phyloP scores from a whole-genome alignment of 306 rosid genomes.

The Pyrus betulifolia region DNA sequence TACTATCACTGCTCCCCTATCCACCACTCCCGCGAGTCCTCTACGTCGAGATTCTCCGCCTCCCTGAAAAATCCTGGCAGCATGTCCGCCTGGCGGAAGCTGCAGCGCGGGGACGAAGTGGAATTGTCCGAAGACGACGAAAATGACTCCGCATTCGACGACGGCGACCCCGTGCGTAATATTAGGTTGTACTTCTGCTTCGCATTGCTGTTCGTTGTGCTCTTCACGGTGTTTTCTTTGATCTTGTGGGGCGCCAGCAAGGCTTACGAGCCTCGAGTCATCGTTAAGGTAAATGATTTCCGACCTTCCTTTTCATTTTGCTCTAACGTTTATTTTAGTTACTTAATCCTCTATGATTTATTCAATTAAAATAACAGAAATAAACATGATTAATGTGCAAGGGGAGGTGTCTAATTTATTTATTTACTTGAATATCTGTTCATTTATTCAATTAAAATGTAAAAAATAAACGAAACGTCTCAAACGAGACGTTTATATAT shows the following conservation, averaged over 20 bases:
- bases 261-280: slow-evolving; percentile 46
- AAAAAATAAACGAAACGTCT: too few relatives aligned
- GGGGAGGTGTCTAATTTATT: too few relatives aligned
- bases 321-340: not conserved
- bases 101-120: slow-evolving; percentile 18
- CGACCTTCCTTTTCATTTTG: not conserved
- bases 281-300: slow-evolving; percentile 42
- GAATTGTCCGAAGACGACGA: slow-evolving; percentile 15
- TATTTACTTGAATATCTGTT: not conserved
- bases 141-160: not conserved
- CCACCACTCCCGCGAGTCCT: slow-evolving; percentile 96
- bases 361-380: too few relatives aligned
- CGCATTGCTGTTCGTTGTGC: slow-evolving; percentile 39
- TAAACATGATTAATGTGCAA: not conserved
- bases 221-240: slow-evolving; percentile 56
- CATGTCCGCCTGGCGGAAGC: slow-evolving; percentile 52
- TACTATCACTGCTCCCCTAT: slow-evolving; percentile 71
- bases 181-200: slow-evolving; percentile 45
- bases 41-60: slow-evolving; percentile 87
- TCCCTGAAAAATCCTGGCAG: slow-evolving; percentile 55
- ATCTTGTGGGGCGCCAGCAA: slow-evolving; percentile 94
- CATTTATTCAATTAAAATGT: too few relatives aligned
- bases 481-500: too few relatives aligned
- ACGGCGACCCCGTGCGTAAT: slow-evolving; percentile 20
- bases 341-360: not conserved